Percentiles rank a stretch among this genome's conserved stretches.
These are phyloP conservation scores for Botrytis fabae DNA, from an alignment of 2,329 filamentous ascomycete species.

Conservation along the genomic window DNA sequence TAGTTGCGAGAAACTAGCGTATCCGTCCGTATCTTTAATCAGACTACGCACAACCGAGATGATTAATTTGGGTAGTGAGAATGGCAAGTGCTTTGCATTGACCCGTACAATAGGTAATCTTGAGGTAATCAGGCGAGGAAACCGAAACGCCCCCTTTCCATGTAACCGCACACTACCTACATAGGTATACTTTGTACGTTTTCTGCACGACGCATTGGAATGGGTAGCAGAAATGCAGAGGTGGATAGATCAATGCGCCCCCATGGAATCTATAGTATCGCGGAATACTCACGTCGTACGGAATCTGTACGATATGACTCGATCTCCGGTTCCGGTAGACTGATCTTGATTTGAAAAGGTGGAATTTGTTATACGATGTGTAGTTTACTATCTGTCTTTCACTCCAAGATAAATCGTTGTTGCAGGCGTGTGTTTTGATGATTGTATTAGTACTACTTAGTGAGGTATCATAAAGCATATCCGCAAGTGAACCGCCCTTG, in stretches of 20 bases:
- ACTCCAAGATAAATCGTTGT: neutral
- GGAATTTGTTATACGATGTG: neutral
- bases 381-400: neutral
- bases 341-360: neutral
- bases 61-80: neutral
- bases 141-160: neutral
- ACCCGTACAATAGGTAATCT: neutral
- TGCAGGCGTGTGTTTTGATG: neutral
- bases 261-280: neutral
- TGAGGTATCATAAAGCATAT: neutral
- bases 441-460: constrained; percentile 3
- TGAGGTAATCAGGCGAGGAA: neutral
- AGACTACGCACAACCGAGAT: neutral
- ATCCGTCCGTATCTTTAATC: neutral
- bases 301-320: neutral
- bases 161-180: neutral
- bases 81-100: neutral
- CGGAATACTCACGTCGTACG: neutral
- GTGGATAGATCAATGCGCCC: neutral
- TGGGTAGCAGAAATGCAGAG: neutral
- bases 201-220: neutral
- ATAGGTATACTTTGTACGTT: neutral
- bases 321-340: neutral
- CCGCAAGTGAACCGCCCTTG: neutral
- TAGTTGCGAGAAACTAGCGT: neutral